phyloP scores from a whole-genome alignment of 495 filamentous ascomycete species.

The Xylaria sp. region DNA sequence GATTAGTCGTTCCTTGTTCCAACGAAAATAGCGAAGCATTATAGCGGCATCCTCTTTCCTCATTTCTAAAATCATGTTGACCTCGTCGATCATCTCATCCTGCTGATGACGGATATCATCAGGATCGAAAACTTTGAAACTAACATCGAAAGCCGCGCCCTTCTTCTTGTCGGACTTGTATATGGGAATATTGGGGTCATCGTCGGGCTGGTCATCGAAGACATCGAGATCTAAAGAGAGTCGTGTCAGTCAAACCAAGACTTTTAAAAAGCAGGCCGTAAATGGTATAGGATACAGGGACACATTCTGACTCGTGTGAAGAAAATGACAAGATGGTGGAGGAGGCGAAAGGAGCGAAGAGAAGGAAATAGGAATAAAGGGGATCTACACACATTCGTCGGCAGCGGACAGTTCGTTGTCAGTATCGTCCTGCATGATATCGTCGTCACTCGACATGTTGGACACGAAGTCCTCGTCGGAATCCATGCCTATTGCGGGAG shows the following conservation, averaged over 20 bases:
- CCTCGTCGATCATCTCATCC: conserved; percentile 82
- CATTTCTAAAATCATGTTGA: conserved; percentile 85
- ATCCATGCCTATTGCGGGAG: conserved; percentile 84
- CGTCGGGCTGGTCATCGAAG: conserved; percentile 69
- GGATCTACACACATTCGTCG: conserved; percentile 68
- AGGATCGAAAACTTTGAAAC: conserved; percentile 80
- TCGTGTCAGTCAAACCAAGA: conserved; percentile 23
- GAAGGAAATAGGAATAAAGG: conserved; percentile 10
- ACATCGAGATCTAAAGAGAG: conserved; percentile 67
- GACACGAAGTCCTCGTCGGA: conserved; percentile 97
- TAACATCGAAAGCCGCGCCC: conserved; percentile 81
- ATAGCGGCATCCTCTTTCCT: conserved; percentile 89
- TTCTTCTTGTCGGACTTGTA: conserved; percentile 76
- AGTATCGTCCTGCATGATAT: conserved; percentile 76
- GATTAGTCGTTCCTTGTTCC: conserved; percentile 95
- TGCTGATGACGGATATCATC: conserved; percentile 82
- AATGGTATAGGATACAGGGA: neutral
- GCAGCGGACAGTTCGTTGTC: conserved; percentile 77
- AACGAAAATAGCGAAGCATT: conserved; percentile 82
- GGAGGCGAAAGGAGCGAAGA: neutral
- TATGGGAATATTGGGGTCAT: conserved; percentile 76
- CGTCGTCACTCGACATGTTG: conserved; percentile 77
- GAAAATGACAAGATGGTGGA: conserved; percentile 5
- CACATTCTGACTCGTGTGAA: neutral
- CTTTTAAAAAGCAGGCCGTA: neutral